Evolutionary conservation across 2,329 filamentous ascomycete species (phyloP).

Genomic region (Peltaster fructicola): DNA sequence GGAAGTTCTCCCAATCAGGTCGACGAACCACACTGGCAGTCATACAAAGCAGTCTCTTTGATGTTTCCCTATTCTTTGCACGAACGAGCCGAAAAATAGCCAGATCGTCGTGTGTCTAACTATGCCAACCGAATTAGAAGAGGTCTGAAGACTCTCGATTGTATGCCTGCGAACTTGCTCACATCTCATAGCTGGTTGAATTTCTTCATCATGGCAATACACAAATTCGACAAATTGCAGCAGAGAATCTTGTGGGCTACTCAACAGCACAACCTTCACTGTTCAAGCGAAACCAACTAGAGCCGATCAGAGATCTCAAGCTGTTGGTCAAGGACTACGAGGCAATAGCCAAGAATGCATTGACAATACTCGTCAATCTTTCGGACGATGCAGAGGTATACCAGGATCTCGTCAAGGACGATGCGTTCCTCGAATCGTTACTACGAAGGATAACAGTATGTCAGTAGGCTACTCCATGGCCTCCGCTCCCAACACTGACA

Average conservation of each 20-base stretch:
- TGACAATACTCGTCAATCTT: slow-evolving; percentile 79
- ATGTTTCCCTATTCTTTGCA: too few relatives aligned
- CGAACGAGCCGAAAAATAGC: too few relatives aligned
- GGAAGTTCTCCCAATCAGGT: slow-evolving; percentile 3
- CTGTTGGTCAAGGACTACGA: slow-evolving; percentile 72
- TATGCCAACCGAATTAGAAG: slow-evolving; percentile 5
- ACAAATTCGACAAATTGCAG: slow-evolving; percentile 68
- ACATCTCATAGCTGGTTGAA: slow-evolving; percentile 53
- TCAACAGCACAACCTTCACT: slow-evolving; percentile 56
- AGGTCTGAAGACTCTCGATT: neutral
- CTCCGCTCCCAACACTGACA: neutral
- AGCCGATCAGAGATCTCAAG: slow-evolving; percentile 75
- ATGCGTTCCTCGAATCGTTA: slow-evolving; percentile 60
- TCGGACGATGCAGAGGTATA: slow-evolving; percentile 62
- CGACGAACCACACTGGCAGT: slow-evolving; percentile 2
- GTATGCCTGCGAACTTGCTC: slow-evolving; percentile 4
- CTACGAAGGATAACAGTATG: slow-evolving; percentile 57
- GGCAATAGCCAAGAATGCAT: slow-evolving; percentile 81
- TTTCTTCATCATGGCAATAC: slow-evolving; percentile 88
- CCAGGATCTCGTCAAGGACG: slow-evolving; percentile 54
- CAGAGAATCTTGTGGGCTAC: slow-evolving; percentile 75
- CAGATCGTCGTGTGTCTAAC: slow-evolving; percentile 2
- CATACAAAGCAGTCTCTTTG: too few relatives aligned
- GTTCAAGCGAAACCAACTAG: slow-evolving; percentile 66
- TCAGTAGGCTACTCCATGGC: slow-evolving; percentile 26